Evolutionary conservation across 768 basidiomycete species (phyloP).

Genomic region (Pulveroboletus sp.): DNA sequence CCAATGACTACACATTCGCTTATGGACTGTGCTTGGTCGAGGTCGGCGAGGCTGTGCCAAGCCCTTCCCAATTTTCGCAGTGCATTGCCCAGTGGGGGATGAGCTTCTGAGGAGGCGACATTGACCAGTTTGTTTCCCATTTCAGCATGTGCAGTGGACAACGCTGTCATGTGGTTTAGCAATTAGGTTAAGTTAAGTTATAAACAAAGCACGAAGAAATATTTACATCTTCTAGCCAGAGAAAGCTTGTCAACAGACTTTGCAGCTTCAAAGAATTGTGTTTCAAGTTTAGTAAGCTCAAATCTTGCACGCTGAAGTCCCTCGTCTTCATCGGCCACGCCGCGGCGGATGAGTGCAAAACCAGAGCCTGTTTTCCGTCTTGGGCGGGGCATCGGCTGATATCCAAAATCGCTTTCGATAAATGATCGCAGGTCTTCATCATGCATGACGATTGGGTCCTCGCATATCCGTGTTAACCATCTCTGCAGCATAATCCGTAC

Average conservation of each 20-base stretch:
- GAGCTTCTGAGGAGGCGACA: conserved; percentile 85
- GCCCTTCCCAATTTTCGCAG: conserved; percentile 82
- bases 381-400: conserved; percentile 78
- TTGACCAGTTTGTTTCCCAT: conserved; percentile 93
- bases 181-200: background rate
- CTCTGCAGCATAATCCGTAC: conserved; percentile 93
- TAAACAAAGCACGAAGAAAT: background rate
- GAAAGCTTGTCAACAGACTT: conserved; percentile 89
- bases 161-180: conserved; percentile 42
- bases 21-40: conserved; percentile 88
- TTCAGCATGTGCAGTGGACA: conserved; percentile 78
- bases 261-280: conserved; percentile 88
- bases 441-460: conserved; percentile 80
- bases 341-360: conserved; percentile 73
- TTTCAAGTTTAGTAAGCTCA: conserved; percentile 88
- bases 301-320: conserved; percentile 87
- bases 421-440: conserved; percentile 96
- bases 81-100: conserved; percentile 80
- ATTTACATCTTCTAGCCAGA: conserved; percentile 70
- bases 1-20: conserved; percentile 94
- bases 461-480: conserved; percentile 92
- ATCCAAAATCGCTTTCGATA: conserved; percentile 97
- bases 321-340: conserved; percentile 93
- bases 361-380: conserved; percentile 71
- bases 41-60: conserved; percentile 84